Evolutionary conservation across 805 yeast species (phyloP).

Genomic region (Starmerella cellae): DNA sequence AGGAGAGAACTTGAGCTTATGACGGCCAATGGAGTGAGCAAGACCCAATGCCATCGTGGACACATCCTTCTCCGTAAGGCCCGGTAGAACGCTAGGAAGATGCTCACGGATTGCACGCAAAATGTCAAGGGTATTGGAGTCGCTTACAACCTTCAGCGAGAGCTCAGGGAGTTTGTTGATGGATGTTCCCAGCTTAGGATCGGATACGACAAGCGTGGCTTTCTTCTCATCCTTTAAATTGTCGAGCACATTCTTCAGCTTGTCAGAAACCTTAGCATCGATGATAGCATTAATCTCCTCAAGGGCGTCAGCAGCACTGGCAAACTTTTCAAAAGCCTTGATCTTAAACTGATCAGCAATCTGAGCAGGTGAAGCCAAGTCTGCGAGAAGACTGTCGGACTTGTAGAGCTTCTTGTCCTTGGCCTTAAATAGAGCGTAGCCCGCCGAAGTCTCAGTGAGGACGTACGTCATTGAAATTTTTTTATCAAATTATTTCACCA

Average conservation of each 20-base stretch:
- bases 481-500: not conserved
- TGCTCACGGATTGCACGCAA: constrained; percentile 92
- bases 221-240: constrained; percentile 37
- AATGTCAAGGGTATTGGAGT: constrained; percentile 86
- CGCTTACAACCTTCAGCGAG: constrained; percentile 78
- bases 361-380: constrained; percentile 68
- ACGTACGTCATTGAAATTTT: constrained; percentile 30
- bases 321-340: constrained; percentile 89
- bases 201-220: constrained; percentile 80
- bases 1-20: constrained; percentile 91
- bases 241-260: constrained; percentile 56
- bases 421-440: constrained; percentile 94
- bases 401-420: constrained; percentile 95
- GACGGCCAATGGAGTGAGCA: constrained; percentile 97
- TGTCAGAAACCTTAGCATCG: constrained; percentile 86
- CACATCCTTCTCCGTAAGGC: constrained; percentile 69
- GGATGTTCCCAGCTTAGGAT: constrained; percentile 89
- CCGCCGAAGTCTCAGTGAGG: constrained; percentile 96
- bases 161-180: constrained; percentile 81
- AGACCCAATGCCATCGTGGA: constrained; percentile 95
- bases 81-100: constrained; percentile 88
- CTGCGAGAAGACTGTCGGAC: constrained; percentile 57
- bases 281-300: constrained; percentile 87
- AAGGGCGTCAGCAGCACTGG: constrained; percentile 86
- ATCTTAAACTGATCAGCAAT: constrained; percentile 83